Evolutionary conservation across 169 alveolate species (phyloP).

Genomic region (Plasmodium inui): DNA sequence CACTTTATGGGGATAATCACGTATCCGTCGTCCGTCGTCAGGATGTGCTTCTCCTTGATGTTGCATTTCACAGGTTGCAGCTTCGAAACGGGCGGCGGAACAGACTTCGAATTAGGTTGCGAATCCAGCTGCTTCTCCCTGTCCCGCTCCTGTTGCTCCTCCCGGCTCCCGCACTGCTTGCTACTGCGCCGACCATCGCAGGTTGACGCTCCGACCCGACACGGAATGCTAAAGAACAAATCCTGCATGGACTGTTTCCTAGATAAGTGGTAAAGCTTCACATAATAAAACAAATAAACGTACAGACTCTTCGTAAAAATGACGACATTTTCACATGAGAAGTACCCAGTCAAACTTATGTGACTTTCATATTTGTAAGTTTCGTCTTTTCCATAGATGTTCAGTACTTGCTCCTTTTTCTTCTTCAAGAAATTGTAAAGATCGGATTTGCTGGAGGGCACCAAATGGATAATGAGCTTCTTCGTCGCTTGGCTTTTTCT

Average conservation of each 20-base stretch:
- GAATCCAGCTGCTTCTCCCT: not conserved
- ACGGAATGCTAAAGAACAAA: slow-evolving; percentile 28
- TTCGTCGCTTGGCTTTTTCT: not conserved
- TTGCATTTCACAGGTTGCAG: not conserved
- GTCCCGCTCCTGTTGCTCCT: not conserved
- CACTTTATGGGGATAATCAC: slow-evolving; percentile 68
- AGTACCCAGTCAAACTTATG: slow-evolving; percentile 68
- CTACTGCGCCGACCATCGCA: not conserved
- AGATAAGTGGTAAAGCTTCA: slow-evolving; percentile 24
- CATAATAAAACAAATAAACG: slow-evolving; percentile 33
- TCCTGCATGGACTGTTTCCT: slow-evolving; percentile 2
- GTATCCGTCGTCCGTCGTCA: slow-evolving; percentile 62
- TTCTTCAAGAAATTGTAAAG: slow-evolving; percentile 36
- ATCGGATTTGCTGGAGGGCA: slow-evolving; percentile 49
- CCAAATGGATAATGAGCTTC: slow-evolving; percentile 54
- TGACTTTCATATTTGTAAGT: slow-evolving; percentile 70
- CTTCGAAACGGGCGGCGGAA: not conserved
- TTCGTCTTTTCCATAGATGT: slow-evolving; percentile 41
- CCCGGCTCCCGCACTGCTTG: not conserved
- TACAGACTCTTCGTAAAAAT: slow-evolving; percentile 27
- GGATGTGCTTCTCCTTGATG: not conserved
- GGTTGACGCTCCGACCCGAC: not conserved
- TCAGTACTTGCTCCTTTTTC: slow-evolving; percentile 48
- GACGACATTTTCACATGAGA: slow-evolving; percentile 37
- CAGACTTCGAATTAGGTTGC: not conserved